phyloP scores from a whole-genome alignment of 2,329 filamentous ascomycete genomes.

The Onygenales sp. region DNA sequence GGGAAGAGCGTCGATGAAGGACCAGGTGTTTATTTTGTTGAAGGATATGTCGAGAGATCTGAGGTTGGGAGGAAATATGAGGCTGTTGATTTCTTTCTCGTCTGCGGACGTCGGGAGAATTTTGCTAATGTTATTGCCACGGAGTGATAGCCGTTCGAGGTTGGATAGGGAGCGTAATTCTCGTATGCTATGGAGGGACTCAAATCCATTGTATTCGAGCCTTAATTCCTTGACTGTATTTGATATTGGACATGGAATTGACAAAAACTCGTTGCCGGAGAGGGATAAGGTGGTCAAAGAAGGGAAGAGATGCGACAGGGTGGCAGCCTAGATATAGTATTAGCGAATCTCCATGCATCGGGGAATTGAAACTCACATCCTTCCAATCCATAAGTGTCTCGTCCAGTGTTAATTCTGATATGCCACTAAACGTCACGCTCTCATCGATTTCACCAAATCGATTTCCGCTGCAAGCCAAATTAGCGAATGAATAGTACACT shows the following conservation, averaged over 20 bases:
- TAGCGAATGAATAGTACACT: slow-evolving; percentile 9
- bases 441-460: slow-evolving; percentile 42
- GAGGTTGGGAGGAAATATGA: slow-evolving; percentile 46
- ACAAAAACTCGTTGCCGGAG: slow-evolving; percentile 28
- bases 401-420: slow-evolving; percentile 56
- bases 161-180: slow-evolving; percentile 44
- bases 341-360: neutral
- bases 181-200: slow-evolving; percentile 29
- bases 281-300: slow-evolving; percentile 23
- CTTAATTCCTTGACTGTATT: slow-evolving; percentile 34
- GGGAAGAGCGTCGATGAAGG: slow-evolving; percentile 61
- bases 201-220: slow-evolving; percentile 40
- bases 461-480: slow-evolving; percentile 53
- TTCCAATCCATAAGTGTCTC: slow-evolving; percentile 59
- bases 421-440: slow-evolving; percentile 36
- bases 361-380: slow-evolving; percentile 40
- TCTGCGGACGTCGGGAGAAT: slow-evolving; percentile 21
- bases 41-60: slow-evolving; percentile 64
- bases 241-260: slow-evolving; percentile 20
- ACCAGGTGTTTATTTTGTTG: slow-evolving; percentile 61
- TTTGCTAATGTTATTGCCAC: slow-evolving; percentile 60
- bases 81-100: slow-evolving; percentile 20
- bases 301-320: slow-evolving; percentile 25
- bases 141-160: slow-evolving; percentile 49
- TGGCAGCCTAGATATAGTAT: slow-evolving; percentile 22